Evolutionary conservation across 257 asterid species (phyloP), one percentile per base, ranked within the genome.

Genomic region (Solanum tacnaense): DNA sequence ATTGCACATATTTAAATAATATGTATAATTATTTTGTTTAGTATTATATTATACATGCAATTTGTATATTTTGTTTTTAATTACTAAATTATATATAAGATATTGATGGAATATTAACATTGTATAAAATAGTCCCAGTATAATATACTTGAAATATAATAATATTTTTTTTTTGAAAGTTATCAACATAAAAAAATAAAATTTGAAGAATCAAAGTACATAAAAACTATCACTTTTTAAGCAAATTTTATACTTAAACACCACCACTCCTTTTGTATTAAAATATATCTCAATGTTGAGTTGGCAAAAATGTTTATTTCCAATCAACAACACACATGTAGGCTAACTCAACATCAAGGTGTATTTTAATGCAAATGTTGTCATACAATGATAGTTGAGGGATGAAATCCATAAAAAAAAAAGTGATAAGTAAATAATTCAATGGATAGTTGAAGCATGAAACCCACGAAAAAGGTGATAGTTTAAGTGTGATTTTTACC

Each of bases 161-260:
- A 25, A 2, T 65, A 11, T 1, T 0, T n/a, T 0, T 10, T 23
- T 62, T 65, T n/a, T 6, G 32, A 67, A 67, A 9, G 34, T 12
- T 12, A 15, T 25, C 20, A 2, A 11, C 34, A 5, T 11, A 23
- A 62, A 23, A 58, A 23, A 62, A 23, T n/a, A n/a, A 62, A 62
- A 62, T 4, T 62, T n/a, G 31, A 58, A 20, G 67, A 58, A 58
- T 58, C 67, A 18, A 18, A 16, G 23, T 58, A 58, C 68, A 21
- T 58, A 6, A 21, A 60, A 62, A 62, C 71, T 23, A 23, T n/a
- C 13, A n/a, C 29, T n/a, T 62, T 62, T 62, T 10, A 62, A 62
- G 71, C 71, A 62, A 62, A 23, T 9, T 62, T n/a, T n/a, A 23
- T 21, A 1, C 16, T 62, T n/a, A 60, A 60, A 62, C 32, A 62